Evolutionary conservation across 129 eudicot genomes (phyloP).

Genomic region (Gnaphalium uliginosum): DNA sequence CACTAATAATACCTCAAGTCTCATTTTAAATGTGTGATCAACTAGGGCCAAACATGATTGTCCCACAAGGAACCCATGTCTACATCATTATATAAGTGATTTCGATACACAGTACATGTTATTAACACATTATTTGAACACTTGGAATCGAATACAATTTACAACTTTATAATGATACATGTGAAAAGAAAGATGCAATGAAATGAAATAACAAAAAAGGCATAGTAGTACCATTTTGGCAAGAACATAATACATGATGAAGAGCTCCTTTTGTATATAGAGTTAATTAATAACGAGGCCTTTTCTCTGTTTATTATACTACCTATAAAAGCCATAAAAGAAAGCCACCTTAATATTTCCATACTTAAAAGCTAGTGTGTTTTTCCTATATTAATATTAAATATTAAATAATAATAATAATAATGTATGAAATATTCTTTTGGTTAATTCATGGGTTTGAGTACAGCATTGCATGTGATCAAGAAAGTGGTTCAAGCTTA

Average conservation of each 20-base stretch:
- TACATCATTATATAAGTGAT: neutral
- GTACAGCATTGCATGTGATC: no score
- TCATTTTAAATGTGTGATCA: slow-evolving; percentile 1
- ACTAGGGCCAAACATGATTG: neutral
- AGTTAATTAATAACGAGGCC: neutral
- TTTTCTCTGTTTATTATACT: slow-evolving; percentile 19
- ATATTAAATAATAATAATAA: no score
- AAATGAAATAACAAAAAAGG: neutral
- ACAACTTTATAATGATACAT: slow-evolving; percentile 7
- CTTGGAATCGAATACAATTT: neutral
- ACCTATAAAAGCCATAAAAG: slow-evolving; percentile 31
- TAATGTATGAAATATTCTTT: slow-evolving; percentile 6
- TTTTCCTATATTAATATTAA: slow-evolving; percentile 17
- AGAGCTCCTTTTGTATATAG: slow-evolving; percentile 23
- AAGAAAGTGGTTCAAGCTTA: no score
- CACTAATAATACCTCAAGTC: neutral
- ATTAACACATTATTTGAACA: neutral
- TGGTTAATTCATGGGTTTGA: neutral
- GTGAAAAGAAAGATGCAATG: slow-evolving; percentile 30
- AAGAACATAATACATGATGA: slow-evolving; percentile 18
- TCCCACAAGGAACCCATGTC: slow-evolving; percentile 13
- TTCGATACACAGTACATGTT: neutral
- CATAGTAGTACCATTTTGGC: slow-evolving; percentile 22
- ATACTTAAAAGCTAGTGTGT: slow-evolving; percentile 17
- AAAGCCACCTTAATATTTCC: slow-evolving; percentile 28